Evolutionary conservation across 1,284 basidiomycete species (phyloP), one percentile per base, ranked within the genome.

Genomic region (Microbotryomycetes sp.): DNA sequence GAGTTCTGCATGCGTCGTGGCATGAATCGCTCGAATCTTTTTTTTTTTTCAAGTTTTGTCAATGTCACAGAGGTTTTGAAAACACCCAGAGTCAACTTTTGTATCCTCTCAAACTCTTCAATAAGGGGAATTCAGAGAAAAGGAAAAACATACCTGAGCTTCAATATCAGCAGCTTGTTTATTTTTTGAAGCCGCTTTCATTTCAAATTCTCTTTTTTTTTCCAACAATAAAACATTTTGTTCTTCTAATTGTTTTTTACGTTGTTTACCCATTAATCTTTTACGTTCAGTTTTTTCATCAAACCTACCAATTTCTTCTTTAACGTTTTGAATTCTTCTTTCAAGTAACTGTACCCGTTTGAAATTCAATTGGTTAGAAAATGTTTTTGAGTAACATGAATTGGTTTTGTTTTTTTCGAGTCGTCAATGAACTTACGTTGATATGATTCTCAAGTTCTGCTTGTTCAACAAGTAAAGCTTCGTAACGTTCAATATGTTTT

Each of bases 111-210:
- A 42, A 42, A 42, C 19, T 15, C 9, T 26, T 15, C 14, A n/a
- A 23, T 12, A 9, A 12, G 48, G 7, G 16, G 14, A 23, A 49
- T 49, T 14, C 49, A 22, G 7, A 25, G 7, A 23, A 1, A 30
- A 5, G 22, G 9, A 3, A 6, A 3, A 15, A 46, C 66, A 49
- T 49, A 66, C 68, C 57, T 67, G 49, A 22, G 42, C 52, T 49
- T 66, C 63, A 19, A 66, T 59, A 42, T 63, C 59, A 3, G 30
- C 46, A 1, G 60, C 67, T 53, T 67, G 55, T 14, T 61, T 51
- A 23, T 65, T 62, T 65, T 63, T 68, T 59, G 60, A 56, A 5
- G 63, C 63, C 26, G 64, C 67, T 51, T 67, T 31, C 56, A 62
- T 59, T 28, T 67, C 67, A 28, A 61, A 46, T 46, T 42, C 23